A percentile compares a stretch with the other conserved stretches of the same genome.
Conservation (phyloP, 495 filamentous ascomycete genomes). For the Aeminium ludgeri region DNA sequence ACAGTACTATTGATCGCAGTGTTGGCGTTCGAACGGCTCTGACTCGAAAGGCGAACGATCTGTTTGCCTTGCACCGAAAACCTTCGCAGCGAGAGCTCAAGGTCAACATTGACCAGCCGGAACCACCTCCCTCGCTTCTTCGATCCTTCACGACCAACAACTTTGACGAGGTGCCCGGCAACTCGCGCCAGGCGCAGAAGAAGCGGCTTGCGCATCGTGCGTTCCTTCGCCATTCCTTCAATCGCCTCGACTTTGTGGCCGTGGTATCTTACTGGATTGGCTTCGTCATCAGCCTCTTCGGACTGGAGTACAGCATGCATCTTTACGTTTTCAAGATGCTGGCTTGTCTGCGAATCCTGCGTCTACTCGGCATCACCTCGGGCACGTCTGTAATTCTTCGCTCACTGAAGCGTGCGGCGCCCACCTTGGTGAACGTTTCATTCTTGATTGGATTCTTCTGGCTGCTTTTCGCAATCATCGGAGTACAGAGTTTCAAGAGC, state of each 20-base stretch:
- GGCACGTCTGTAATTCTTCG: conserved; percentile 86
- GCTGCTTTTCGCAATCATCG: conserved; percentile 93
- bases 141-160: conserved; percentile 66
- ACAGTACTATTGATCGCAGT: conserved; percentile 60
- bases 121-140: conserved; percentile 44
- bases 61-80: conserved; percentile 68
- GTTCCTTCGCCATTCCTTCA: conserved; percentile 88
- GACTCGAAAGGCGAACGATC: conserved; percentile 50
- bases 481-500: conserved; percentile 94
- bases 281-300: conserved; percentile 51
- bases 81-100: conserved; percentile 34
- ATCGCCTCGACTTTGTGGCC: conserved; percentile 86
- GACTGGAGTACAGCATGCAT: conserved; percentile 48
- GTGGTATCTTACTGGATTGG: conserved; percentile 94
- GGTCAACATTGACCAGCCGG: neutral
- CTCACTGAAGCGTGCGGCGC: conserved; percentile 89
- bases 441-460: conserved; percentile 98
- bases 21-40: conserved; percentile 58
- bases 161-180: conserved; percentile 35
- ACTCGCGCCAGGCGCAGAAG: conserved; percentile 66
- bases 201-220: conserved; percentile 74
- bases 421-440: conserved; percentile 82
- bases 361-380: conserved; percentile 74
- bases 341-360: conserved; percentile 78
- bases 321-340: conserved; percentile 91